Conservation (phyloP, 2,329 filamentous ascomycete genomes). For the Nemania diffusa region DNA sequence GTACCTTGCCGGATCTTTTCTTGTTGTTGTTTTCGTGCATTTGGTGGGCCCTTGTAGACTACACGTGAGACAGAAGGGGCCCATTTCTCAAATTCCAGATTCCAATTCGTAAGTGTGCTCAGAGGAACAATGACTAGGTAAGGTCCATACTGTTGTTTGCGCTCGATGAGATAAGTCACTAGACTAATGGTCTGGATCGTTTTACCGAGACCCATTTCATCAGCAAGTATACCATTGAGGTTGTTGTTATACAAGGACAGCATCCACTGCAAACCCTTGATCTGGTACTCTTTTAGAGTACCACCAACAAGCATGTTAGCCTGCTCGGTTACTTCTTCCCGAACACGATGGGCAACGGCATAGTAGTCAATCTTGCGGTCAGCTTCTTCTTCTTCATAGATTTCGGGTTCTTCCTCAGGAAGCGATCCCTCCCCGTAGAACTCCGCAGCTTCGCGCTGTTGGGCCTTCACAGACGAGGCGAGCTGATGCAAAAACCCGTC, state of each 20-base stretch:
- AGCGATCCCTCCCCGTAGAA: constrained; percentile 75
- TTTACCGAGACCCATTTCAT: constrained; percentile 99
- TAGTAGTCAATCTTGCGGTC: constrained; percentile 96
- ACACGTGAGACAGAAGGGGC: constrained; percentile 86
- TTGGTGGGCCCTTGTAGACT: constrained; percentile 96
- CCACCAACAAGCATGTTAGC: constrained; percentile 90
- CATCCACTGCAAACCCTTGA: constrained; percentile 99
- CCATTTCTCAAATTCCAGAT: constrained; percentile 98
- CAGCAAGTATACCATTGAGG: constrained; percentile 96
- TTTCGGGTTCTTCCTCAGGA: constrained; percentile 73
- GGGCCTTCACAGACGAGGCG: constrained; percentile 90
- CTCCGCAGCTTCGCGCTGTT: constrained; percentile 85
- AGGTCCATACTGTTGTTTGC: constrained; percentile 89
- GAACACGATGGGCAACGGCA: constrained; percentile 93
- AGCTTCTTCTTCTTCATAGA: constrained; percentile 74
- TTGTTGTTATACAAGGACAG: constrained; percentile 99
- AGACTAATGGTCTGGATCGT: constrained; percentile 99
- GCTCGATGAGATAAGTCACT: constrained; percentile 96
- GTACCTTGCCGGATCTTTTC: constrained; percentile 92
- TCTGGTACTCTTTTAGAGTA: constrained; percentile 93
- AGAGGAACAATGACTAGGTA: constrained; percentile 97
- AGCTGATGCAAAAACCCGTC: constrained; percentile 97
- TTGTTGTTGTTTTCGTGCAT: constrained; percentile 86
- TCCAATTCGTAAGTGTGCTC: constrained; percentile 98
- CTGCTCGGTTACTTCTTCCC: constrained; percentile 88